Percentiles rank a stretch among this genome's conserved stretches.
Conservation (phyloP, 1,284 basidiomycete species). For the Sporisorium exsertum region DNA sequence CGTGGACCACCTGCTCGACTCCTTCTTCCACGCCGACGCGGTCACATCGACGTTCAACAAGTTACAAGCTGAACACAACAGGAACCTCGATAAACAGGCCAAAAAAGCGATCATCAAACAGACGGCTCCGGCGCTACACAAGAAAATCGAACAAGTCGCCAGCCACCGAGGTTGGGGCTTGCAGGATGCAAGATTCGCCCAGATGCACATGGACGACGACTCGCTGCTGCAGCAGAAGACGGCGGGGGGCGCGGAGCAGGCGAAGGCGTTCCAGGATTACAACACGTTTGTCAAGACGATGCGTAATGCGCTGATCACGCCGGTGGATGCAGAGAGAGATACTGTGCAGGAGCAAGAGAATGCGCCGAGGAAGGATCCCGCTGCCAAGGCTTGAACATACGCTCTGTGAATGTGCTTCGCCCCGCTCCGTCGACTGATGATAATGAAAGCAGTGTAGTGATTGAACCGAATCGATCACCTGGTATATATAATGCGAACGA, state of each 20-base stretch:
- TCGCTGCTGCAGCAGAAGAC: background rate
- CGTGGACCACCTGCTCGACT: constrained; percentile 34
- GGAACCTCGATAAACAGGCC: constrained; percentile 11
- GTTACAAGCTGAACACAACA: constrained; percentile 7
- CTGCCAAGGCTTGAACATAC: constrained; percentile 14
- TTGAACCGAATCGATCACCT: constrained; percentile 20
- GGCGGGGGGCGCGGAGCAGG: background rate
- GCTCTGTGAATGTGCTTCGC: background rate
- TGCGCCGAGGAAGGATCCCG: constrained; percentile 7
- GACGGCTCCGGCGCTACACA: constrained; percentile 31
- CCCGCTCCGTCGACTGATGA: background rate
- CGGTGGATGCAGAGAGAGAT: constrained; percentile 14
- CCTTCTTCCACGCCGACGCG: constrained; percentile 40
- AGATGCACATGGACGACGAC: constrained; percentile 9
- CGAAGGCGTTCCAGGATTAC: constrained; percentile 34
- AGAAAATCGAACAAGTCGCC: constrained; percentile 39
- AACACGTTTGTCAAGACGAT: constrained; percentile 46
- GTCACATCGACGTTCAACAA: constrained; percentile 18
- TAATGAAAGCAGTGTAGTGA: constrained; percentile 6
- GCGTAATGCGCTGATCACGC: constrained; percentile 30
- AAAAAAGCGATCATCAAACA: constrained; percentile 45
- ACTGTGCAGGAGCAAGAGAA: constrained; percentile 13
- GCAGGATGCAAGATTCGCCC: constrained; percentile 29
- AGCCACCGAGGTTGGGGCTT: constrained; percentile 37
- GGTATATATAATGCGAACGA: constrained; percentile 26